Percentiles rank a stretch among this genome's conserved stretches.
Evolutionary conservation across 495 filamentous ascomycete genomes (phyloP).

Genomic region (Immersiella caudata): DNA sequence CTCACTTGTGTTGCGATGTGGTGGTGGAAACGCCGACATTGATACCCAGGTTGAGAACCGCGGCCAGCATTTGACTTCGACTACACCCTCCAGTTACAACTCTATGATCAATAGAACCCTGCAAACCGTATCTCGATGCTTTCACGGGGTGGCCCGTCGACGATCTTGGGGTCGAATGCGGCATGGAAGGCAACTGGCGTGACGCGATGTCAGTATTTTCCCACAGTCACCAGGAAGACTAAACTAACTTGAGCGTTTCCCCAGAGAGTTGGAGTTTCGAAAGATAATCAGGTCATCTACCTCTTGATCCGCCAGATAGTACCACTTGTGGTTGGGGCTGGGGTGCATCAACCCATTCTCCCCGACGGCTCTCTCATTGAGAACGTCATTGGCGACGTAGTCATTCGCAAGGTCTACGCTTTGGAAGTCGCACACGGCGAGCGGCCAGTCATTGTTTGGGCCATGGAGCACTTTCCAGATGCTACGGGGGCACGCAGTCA

Average conservation of each 20-base stretch:
- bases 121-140: constrained; percentile 12
- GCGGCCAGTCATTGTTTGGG: constrained; percentile 16
- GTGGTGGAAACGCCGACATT: too few species aligned
- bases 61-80: too few species aligned
- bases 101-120: constrained; percentile 1
- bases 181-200: constrained; percentile 6
- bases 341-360: constrained; percentile 6
- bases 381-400: constrained; percentile 1
- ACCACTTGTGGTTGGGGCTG: constrained; percentile 4
- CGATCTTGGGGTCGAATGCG: constrained; percentile 2
- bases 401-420: constrained; percentile 1
- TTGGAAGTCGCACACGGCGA: constrained; percentile 8
- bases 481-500: not conserved
- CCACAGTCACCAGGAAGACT: too few species aligned
- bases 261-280: constrained; percentile 7
- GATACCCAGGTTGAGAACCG: too few species aligned
- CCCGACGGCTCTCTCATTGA: not conserved
- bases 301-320: constrained; percentile 6
- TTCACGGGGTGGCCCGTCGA: constrained; percentile 1
- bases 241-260: not conserved
- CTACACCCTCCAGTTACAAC: too few species aligned
- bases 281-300: constrained; percentile 13
- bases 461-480: constrained; percentile 9
- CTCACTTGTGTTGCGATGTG: not conserved
- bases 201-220: not conserved